Base-by-base conservation (phyloP, 108 stramenopile genomes). In the Cafeteria roenbergensis region DNA sequence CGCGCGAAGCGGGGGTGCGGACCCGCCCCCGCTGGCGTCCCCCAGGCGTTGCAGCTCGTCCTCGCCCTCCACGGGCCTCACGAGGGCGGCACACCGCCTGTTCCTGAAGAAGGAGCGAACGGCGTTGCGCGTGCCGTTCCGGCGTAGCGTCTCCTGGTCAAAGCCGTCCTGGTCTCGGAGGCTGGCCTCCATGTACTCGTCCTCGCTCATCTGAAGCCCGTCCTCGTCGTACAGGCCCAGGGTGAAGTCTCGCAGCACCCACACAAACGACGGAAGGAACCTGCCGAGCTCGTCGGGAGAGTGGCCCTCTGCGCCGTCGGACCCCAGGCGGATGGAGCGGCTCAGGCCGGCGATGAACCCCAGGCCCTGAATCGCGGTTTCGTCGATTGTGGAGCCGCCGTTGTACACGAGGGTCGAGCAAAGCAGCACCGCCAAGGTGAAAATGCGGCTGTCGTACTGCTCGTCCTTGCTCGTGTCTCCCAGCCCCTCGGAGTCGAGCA, bases 391-490 rank as follows among this genome's bases (percentile, higher is more conserved):
- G 17, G n/a, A 30, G 2, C 26, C 51, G 30, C 34, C 34, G 55
- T 67, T 67, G 58, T 51, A 67, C 25, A 67, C 30, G n/a, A 67
- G 66, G n/a, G 66, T 59, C 14, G 31, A 34, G 58, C 66, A 67
- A 1, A 67, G 66, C 27, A 67, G 55, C 29, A 30, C 21, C 0
- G 55, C 54, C 66, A 67, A 30, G 42, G 32, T 1, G 58, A 67
- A 67, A 30, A 67, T 56, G 37, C 48, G 32, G 21, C 55, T 51
- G 55, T 67, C 66, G 42, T 67, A 57, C 26, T 56, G 37, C 37
- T 17, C 17, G 55, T 57, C 55, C 52, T 53, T 53, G 17, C 57
- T 55, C 6, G 57, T 2, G 20, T 32, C 55, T 2, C 66, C 66
- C n/a, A 67, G 37, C 30, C 66, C 66, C 55, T 67, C 66, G 25